A percentile compares a stretch with the other conserved stretches of the same genome.
Evolutionary conservation across 306 rosid species (phyloP).

Genomic region (Lupinus albus): DNA sequence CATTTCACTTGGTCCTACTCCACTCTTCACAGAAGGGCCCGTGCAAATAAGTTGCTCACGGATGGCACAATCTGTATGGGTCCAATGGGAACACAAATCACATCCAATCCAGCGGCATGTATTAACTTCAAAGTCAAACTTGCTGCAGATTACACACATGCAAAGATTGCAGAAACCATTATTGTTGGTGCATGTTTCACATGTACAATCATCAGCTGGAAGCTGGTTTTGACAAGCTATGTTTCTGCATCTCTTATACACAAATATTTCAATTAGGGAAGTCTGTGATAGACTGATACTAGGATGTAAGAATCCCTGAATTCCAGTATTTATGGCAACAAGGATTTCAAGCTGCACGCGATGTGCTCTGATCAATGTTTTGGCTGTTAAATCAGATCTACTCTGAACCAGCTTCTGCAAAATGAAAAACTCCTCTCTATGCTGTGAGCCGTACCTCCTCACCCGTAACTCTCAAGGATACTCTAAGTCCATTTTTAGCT

Average conservation of each 20-base stretch:
- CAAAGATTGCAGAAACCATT: slow-evolving; percentile 99
- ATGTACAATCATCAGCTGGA: slow-evolving; percentile 93
- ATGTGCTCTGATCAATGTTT: slow-evolving; percentile 85
- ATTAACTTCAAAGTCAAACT: slow-evolving; percentile 97
- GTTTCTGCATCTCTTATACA: slow-evolving; percentile 91
- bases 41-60: slow-evolving; percentile 79
- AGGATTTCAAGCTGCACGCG: slow-evolving; percentile 92
- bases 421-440: slow-evolving; percentile 76
- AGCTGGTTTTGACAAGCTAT: slow-evolving; percentile 92
- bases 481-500: slow-evolving; percentile 75
- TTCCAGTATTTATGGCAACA: slow-evolving; percentile 91
- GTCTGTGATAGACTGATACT: slow-evolving; percentile 85
- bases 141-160: slow-evolving; percentile 96
- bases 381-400: slow-evolving; percentile 84
- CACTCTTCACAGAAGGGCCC: slow-evolving; percentile 78
- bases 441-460: slow-evolving; percentile 87
- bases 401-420: slow-evolving; percentile 85
- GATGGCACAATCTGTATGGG: slow-evolving; percentile 98
- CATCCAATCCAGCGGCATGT: slow-evolving; percentile 99
- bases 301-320: slow-evolving; percentile 94
- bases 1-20: slow-evolving; percentile 84
- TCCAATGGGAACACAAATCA: slow-evolving; percentile 96
- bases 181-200: slow-evolving; percentile 76
- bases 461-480: slow-evolving; percentile 86
- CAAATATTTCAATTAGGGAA: slow-evolving; percentile 79